Base-by-base conservation (phyloP, 768 basidiomycete species). In the Lactifluus volemus region DNA sequence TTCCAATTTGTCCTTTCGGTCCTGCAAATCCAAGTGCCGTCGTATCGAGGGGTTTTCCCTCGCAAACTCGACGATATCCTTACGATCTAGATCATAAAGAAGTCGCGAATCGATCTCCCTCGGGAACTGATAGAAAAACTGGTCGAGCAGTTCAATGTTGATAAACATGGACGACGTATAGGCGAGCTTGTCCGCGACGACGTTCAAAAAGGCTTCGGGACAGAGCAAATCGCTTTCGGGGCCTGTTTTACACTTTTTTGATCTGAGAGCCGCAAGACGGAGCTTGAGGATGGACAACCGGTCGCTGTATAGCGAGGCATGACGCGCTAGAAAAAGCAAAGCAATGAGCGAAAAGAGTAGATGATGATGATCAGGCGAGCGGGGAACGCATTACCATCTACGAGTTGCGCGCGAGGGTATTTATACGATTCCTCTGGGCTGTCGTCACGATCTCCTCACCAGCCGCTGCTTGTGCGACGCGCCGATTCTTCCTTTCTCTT, bases 41-140 rank as follows among this genome's bases (percentile, higher is more conserved):
- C 86, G 77, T 58, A 99, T 84, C n/a, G 75, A 74, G 0, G 96
- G 97, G 70, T 99, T 98, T 79, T 99, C 96, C 49, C 91, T 83
- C 0, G 97, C 96, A 74, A 99, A 99, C 62, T 85, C 84, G 36
- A 87, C 75, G 45, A 98, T 93, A 71, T 98, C 93, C 51, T 80
- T 82, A 0, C 92, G 85, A 70, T 97, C 88, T n/a, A 98, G 79
- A 71, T 96, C 90, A 68, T 98, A 97, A 32, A 96, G 79, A 53
- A 99, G 74, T 29, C 94, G 82, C 21, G 92, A 90, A 72, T 98
- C 96, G 60, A 99, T 98, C 75, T 98, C 96, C 36, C 96, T 85
- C 63, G 97, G 96, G 78, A 99, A 98, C 90, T 96, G 92, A 69
- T 98, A 97, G 79, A 98, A 98, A 80, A 98, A 99, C 67, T 98